A percentile compares a stretch with the other conserved stretches of the same genome.
Evolutionary conservation across 2,329 filamentous ascomycete genomes (phyloP).

Genomic region (Arthrobotrys conoides): DNA sequence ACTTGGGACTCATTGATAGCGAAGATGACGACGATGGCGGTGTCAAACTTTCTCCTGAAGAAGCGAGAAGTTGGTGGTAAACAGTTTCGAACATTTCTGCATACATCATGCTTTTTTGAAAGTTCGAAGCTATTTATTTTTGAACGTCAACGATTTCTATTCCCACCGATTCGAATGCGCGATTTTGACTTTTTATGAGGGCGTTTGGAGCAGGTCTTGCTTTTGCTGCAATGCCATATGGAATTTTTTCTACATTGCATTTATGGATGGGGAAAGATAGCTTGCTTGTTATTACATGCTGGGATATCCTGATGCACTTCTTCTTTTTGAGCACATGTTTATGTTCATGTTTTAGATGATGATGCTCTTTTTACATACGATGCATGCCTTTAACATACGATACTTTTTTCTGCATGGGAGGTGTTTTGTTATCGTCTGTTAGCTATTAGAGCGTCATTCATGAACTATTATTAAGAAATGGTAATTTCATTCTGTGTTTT

Average conservation of each 20-base stretch:
- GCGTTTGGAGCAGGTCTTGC: neutral
- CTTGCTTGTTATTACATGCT: neutral
- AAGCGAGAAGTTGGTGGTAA: neutral
- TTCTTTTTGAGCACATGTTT: neutral
- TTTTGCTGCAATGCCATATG: neutral
- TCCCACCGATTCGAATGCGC: neutral
- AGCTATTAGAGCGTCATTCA: neutral
- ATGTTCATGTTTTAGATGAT: neutral
- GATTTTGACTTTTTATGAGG: neutral
- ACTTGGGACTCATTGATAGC: constrained; percentile 30
- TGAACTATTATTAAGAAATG: too few species aligned
- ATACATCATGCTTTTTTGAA: neutral
- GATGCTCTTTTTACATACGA: neutral
- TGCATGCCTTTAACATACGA: neutral
- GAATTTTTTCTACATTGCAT: neutral
- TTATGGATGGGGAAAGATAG: neutral
- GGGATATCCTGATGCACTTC: neutral
- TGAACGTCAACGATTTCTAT: neutral
- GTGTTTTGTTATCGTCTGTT: neutral
- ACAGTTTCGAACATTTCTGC: neutral
- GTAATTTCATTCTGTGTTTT: too few species aligned
- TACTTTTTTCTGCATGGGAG: neutral
- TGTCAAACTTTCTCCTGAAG: neutral
- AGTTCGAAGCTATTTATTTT: neutral
- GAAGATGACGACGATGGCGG: constrained; percentile 32